Conservation (phyloP, 345 rosid species). For the Clarkia xantiana region DNA sequence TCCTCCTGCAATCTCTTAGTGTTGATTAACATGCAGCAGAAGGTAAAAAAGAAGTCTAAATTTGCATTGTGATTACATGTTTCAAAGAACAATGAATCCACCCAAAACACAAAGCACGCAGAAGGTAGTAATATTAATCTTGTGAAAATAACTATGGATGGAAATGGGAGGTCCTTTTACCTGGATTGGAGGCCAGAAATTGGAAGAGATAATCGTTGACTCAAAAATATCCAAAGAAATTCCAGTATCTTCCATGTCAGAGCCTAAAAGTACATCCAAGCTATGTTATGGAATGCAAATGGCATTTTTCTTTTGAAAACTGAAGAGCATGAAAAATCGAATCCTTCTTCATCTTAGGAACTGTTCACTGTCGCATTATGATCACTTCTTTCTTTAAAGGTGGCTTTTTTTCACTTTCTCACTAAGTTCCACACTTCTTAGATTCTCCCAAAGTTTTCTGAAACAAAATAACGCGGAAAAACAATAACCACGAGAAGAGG, state of each 20-base stretch:
- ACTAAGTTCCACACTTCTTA: too few relatives aligned
- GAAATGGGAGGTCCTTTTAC: constrained; percentile 13
- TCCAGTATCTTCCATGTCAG: constrained; percentile 27
- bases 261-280: constrained; percentile 17
- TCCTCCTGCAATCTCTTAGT: constrained; percentile 53
- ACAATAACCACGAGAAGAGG: constrained; percentile 5
- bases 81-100: too few relatives aligned
- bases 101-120: too few relatives aligned
- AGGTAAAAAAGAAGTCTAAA: not conserved
- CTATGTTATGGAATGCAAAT: not conserved
- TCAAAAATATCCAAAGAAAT: constrained; percentile 46
- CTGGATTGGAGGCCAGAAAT: constrained; percentile 99
- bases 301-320: not conserved
- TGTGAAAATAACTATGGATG: not conserved
- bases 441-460: not conserved
- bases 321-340: too few relatives aligned
- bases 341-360: too few relatives aligned
- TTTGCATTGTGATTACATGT: too few relatives aligned
- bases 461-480: not conserved
- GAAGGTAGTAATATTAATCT: too few relatives aligned
- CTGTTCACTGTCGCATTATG: too few relatives aligned
- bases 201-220: constrained; percentile 80
- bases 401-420: too few relatives aligned
- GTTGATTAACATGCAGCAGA: constrained; percentile 4
- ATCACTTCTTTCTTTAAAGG: too few relatives aligned